Evolutionary conservation across 2,329 filamentous ascomycete species (phyloP), one percentile per base, ranked within the genome.

Genomic region (Fusarium keratoplasticum): DNA sequence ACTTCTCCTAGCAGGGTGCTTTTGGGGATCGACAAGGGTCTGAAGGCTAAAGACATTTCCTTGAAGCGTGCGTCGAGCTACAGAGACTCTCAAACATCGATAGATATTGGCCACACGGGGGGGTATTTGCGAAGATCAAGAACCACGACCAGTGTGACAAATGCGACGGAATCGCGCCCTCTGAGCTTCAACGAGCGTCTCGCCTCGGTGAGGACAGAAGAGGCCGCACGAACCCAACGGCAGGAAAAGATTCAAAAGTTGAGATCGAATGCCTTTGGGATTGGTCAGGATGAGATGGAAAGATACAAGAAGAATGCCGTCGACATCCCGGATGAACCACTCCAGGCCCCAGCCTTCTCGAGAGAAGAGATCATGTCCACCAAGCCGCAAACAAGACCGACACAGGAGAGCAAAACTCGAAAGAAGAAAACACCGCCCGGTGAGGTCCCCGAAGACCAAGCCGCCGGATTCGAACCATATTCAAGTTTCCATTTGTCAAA

Each of bases 1-100:
- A 90, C 88, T 29, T 98, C 95, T 2, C 96, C 96, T 1, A 93
- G 93, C 62, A 89, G 95, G 69, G 89, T 96, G 16, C 83, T 95
- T 20, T 82, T 98, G 18, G 96, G 96, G 6, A 97, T 98, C 71
- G 95, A 98, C 83, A 97, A 97, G 81, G 95, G 95, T 1, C 85
- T 95, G 38, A 93, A 88, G 76, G 95, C 92, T 2, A 90, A 90
- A 67, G 95, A 98, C 77, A 88, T 98, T 35, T 98, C 95, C 4
- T 84, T 98, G 31, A 96, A 94, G 82, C 88, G 94, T 74, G 91
- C 94, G 4, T 87, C 91, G 3, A 88, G 84, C 66, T 79, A 86
- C 33, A 85, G 83, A 60, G 72, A 79, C 29, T 73, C 67, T 27
- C 71, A 72, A 65, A 69, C 61, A 47, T 66, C 71, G 18, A 59